A percentile compares a stretch with the other conserved stretches of the same genome.
Evolutionary conservation across 345 rosid genomes (phyloP).

Genomic region (Eucalyptus guilfoylei): DNA sequence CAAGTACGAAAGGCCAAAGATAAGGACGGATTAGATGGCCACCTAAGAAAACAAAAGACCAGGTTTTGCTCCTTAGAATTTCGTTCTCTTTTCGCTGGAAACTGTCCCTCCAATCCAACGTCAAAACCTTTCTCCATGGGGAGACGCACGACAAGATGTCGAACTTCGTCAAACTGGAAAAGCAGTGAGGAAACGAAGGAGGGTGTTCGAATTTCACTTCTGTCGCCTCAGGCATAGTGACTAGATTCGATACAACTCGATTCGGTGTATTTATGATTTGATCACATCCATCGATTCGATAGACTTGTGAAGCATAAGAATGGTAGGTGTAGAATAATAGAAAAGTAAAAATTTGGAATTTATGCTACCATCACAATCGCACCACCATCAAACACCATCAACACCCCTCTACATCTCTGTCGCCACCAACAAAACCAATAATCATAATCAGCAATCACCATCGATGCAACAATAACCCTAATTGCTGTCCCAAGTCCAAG

Average conservation of each 20-base stretch:
- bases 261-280: too few species aligned
- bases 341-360: not conserved
- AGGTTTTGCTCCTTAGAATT: not conserved
- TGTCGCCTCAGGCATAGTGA: not conserved
- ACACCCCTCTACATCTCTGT: not conserved
- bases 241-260: not conserved
- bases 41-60: not conserved
- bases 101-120: not conserved
- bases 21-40: not conserved
- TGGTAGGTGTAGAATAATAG: not conserved
- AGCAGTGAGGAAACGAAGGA: too few species aligned
- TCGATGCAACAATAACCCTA: not conserved
- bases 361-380: not conserved
- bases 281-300: not conserved
- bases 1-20: not conserved
- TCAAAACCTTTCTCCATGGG: not conserved
- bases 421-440: not conserved
- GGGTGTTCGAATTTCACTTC: too few species aligned
- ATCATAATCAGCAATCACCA: too few species aligned
- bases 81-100: not conserved
- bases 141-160: not conserved
- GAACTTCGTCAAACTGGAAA: not conserved
- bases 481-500: not conserved
- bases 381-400: not conserved
- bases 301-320: too few species aligned